Evolutionary conservation across 768 basidiomycete species (phyloP).

Genomic region (Pleurotus djamor): DNA sequence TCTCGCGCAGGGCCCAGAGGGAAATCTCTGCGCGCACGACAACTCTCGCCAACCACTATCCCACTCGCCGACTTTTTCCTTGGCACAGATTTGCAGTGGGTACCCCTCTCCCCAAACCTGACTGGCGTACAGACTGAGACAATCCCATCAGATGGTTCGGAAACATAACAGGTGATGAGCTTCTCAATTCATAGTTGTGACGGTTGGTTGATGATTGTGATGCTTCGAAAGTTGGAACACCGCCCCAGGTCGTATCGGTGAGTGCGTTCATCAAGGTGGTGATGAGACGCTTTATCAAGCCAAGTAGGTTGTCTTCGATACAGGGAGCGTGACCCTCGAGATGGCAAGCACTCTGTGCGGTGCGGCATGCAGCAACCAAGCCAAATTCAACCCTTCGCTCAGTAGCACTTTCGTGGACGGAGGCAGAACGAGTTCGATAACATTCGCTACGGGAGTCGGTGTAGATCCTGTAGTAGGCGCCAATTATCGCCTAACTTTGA

Average conservation of each 20-base stretch:
- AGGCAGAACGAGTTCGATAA: constrained; percentile 37
- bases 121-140: background rate
- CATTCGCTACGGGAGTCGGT: constrained; percentile 54
- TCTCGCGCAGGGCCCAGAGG: constrained; percentile 20
- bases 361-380: constrained; percentile 37
- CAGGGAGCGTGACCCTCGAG: constrained; percentile 46
- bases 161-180: constrained; percentile 38
- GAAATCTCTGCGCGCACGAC: constrained; percentile 27
- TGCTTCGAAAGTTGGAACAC: constrained; percentile 42
- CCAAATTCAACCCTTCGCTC: constrained; percentile 43
- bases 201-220: background rate
- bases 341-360: constrained; percentile 51
- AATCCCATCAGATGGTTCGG: constrained; percentile 47
- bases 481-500: constrained; percentile 45
- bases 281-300: background rate
- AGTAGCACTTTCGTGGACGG: constrained; percentile 52
- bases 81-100: constrained; percentile 59
- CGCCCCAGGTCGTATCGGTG: constrained; percentile 44
- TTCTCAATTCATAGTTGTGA: constrained; percentile 1
- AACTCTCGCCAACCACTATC: constrained; percentile 34
- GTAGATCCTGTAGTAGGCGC: constrained; percentile 50
- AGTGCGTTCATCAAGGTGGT: constrained; percentile 7
- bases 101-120: background rate
- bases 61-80: constrained; percentile 51
- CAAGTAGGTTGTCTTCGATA: constrained; percentile 54